A percentile compares a stretch with the other conserved stretches of the same genome.
These are phyloP conservation scores for Eimeria maxima DNA, from an alignment of 169 alveolate genomes.

Conservation along the genomic window DNA sequence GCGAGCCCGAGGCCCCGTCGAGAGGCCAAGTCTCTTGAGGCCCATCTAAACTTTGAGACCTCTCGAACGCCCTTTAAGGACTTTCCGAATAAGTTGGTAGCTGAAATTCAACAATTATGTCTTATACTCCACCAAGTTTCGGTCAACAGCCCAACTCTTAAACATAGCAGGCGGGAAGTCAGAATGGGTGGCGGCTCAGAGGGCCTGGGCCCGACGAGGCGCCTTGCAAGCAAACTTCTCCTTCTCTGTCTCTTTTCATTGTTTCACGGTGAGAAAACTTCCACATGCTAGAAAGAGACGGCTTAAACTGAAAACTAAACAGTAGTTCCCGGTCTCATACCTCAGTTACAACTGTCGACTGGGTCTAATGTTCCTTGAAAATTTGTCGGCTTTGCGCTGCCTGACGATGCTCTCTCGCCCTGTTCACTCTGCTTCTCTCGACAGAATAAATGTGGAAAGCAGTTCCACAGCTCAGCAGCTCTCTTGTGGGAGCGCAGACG, in stretches of 20 bases:
- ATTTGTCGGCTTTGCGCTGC: neutral
- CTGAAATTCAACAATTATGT: neutral
- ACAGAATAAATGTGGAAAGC: neutral
- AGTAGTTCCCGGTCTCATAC: neutral
- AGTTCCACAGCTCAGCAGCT: neutral
- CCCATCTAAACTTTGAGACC: neutral
- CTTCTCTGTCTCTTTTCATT: neutral
- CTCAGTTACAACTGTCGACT: neutral
- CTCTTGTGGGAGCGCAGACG: neutral
- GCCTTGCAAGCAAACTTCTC: neutral
- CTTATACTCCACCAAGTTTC: neutral
- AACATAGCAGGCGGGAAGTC: neutral
- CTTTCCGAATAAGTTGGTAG: neutral
- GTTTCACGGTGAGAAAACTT: neutral
- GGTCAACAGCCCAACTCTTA: constrained; percentile 1
- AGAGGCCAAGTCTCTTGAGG: neutral
- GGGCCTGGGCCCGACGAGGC: constrained; percentile 48
- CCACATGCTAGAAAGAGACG: neutral
- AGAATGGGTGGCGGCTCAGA: constrained; percentile 39
- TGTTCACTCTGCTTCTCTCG: neutral
- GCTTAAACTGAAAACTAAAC: neutral
- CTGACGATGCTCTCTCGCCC: neutral
- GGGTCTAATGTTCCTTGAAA: neutral
- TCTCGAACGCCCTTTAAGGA: neutral
- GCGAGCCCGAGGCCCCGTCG: constrained; percentile 37